A percentile compares a stretch with the other conserved stretches of the same genome.
phyloP scores from a whole-genome alignment of 805 yeast genomes.

The Candida mattraensis region DNA sequence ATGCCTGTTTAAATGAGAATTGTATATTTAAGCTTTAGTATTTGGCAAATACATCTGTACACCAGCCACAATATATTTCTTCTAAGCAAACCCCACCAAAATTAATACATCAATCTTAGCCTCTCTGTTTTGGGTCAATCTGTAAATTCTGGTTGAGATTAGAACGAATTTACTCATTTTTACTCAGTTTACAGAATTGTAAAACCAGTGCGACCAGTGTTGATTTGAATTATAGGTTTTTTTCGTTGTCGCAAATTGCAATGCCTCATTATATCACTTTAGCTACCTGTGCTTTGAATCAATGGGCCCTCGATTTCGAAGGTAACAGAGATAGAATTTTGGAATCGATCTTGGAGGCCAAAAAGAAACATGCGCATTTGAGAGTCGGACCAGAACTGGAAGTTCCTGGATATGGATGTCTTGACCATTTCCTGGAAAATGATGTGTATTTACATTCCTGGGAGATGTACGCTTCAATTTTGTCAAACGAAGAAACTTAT shows the following conservation, averaged over 20 bases:
- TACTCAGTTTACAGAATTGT: not conserved
- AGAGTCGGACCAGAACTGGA: slow-evolving; percentile 98
- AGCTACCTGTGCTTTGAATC: slow-evolving; percentile 93
- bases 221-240: not conserved
- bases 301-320: slow-evolving; percentile 98
- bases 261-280: slow-evolving; percentile 90
- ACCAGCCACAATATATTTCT: too few species aligned
- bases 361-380: slow-evolving; percentile 67
- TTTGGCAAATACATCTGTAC: too few species aligned
- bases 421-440: slow-evolving; percentile 90
- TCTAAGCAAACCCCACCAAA: too few species aligned
- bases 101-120: too few species aligned
- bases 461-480: slow-evolving; percentile 87
- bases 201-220: too few species aligned
- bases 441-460: slow-evolving; percentile 89
- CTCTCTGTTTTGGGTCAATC: too few species aligned
- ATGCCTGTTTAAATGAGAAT: too few species aligned
- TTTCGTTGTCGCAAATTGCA: not conserved
- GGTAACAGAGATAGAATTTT: slow-evolving; percentile 93
- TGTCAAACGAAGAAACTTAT: slow-evolving; percentile 63
- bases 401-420: slow-evolving; percentile 90
- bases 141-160: not conserved
- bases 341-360: slow-evolving; percentile 77
- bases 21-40: too few species aligned
- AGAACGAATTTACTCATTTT: not conserved